Evolutionary conservation across 495 filamentous ascomycete genomes (phyloP).

Genomic region (Penicillium manginii): DNA sequence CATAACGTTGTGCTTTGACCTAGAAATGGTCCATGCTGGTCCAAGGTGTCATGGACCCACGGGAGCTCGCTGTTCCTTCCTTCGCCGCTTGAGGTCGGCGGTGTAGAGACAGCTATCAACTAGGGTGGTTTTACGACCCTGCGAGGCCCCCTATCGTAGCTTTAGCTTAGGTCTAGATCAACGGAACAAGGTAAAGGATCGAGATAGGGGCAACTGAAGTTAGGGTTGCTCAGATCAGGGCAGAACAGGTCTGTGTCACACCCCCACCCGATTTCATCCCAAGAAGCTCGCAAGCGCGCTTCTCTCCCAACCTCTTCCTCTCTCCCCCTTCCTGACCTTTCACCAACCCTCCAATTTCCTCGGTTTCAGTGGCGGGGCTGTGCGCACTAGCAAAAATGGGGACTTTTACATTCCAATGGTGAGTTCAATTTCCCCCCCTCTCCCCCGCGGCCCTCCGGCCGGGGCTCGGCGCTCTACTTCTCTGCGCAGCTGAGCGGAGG

Average conservation of each 20-base stretch:
- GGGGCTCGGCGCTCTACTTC: background rate
- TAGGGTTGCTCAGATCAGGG: constrained; percentile 2
- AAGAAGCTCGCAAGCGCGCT: constrained; percentile 3
- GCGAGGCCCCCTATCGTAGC: background rate
- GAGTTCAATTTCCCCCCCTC: constrained; percentile 23
- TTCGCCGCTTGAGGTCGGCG: background rate
- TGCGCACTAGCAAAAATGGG: constrained; percentile 33
- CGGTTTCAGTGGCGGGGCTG: background rate
- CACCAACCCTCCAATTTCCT: constrained; percentile 1
- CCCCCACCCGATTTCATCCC: constrained; percentile 16
- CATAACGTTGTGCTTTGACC: background rate
- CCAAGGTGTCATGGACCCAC: constrained; percentile 5
- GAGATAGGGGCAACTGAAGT: background rate
- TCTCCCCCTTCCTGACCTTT: constrained; percentile 3
- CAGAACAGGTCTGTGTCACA: constrained; percentile 26
- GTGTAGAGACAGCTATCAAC: background rate
- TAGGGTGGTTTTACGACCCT: background rate
- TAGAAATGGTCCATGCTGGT: background rate
- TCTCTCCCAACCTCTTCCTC: background rate
- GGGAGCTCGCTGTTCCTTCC: background rate
- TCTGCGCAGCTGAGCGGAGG: background rate
- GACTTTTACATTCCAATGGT: constrained; percentile 50
- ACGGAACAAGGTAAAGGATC: background rate
- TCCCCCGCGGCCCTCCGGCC: constrained; percentile 4
- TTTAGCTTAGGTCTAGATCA: background rate